A percentile compares a stretch with the other conserved stretches of the same genome.
phyloP scores from a whole-genome alignment of 2,329 filamentous ascomycete genomes.

The Davidsoniella neocaledoniae region DNA sequence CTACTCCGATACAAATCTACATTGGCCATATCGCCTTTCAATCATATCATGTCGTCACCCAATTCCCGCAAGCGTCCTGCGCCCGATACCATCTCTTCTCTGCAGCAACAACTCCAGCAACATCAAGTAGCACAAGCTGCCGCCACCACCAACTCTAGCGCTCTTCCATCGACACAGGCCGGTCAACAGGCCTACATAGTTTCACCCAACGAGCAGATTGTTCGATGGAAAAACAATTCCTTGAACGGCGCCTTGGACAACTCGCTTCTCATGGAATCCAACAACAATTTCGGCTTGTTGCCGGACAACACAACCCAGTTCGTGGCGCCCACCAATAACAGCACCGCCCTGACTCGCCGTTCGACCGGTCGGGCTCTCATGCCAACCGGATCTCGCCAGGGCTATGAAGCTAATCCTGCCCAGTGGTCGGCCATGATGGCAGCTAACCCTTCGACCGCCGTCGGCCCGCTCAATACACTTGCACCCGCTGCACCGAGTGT shows the following conservation, averaged over 20 bases:
- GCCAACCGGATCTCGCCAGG: conserved; percentile 23
- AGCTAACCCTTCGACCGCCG: conserved; percentile 7
- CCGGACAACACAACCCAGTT: conserved; percentile 7
- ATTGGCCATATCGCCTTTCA: background rate
- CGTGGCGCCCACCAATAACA: conserved; percentile 18
- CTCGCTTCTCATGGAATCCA: conserved; percentile 6
- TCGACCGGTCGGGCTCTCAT: conserved; percentile 34
- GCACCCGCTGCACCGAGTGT: background rate
- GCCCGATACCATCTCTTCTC: conserved; percentile 1
- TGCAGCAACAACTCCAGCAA: conserved; percentile 14
- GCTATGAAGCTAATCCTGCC: conserved; percentile 23
- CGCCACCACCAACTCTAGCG: conserved; percentile 13
- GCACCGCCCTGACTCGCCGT: conserved; percentile 35
- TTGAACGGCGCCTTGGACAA: background rate
- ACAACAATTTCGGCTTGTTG: conserved; percentile 4
- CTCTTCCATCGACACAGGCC: background rate
- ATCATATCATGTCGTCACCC: conserved; percentile 8
- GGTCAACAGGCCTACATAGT: background rate
- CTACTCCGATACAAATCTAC: background rate
- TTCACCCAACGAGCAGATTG: conserved; percentile 4
- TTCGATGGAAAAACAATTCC: conserved; percentile 1
- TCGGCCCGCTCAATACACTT: conserved; percentile 6
- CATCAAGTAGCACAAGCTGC: conserved; percentile 17
- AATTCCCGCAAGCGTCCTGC: conserved; percentile 12
- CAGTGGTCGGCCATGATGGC: conserved; percentile 12